Evolutionary conservation across 768 basidiomycete genomes (phyloP).

Genomic region (Mycena alexandri): DNA sequence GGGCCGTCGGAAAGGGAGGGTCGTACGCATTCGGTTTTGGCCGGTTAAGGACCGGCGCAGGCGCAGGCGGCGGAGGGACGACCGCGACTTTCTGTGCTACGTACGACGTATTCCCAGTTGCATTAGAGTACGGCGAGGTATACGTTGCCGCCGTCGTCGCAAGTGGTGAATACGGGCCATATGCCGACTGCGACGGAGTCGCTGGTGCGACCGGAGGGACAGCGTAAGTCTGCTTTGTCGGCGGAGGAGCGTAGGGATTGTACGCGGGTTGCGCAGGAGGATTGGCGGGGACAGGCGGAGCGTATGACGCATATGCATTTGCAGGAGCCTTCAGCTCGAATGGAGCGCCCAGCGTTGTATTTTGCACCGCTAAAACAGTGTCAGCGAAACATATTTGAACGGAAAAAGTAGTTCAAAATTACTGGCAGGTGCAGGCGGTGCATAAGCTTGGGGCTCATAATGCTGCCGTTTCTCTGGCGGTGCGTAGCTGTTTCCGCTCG

Average conservation of each 20-base stretch:
- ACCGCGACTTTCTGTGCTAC: conserved; percentile 39
- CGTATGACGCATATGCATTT: conserved; percentile 23
- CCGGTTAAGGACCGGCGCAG: conserved; percentile 63
- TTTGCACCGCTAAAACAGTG: conserved; percentile 6
- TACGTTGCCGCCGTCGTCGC: conserved; percentile 41
- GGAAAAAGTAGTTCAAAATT: not conserved
- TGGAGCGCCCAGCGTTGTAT: conserved; percentile 34
- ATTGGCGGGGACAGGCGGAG: conserved; percentile 32
- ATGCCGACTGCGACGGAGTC: conserved; percentile 33
- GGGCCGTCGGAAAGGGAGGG: conserved; percentile 74
- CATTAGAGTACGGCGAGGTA: conserved; percentile 41
- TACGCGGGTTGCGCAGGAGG: conserved; percentile 38
- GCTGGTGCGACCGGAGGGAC: conserved; percentile 35
- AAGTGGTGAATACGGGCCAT: conserved; percentile 38
- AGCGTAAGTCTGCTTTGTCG: conserved; percentile 43
- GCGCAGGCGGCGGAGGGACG: conserved; percentile 51
- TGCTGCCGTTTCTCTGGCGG: conserved; percentile 24
- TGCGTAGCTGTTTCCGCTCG: not conserved
- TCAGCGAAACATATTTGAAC: conserved; percentile 1
- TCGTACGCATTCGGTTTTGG: conserved; percentile 84
- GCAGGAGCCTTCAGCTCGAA: conserved; percentile 27
- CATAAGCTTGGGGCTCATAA: conserved; percentile 19
- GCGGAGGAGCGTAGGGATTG: conserved; percentile 53
- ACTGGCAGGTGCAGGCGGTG: conserved; percentile 10
- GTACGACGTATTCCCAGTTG: conserved; percentile 37